These are phyloP conservation scores for Suillus luteus DNA, from an alignment of 768 basidiomycete genomes.

Conservation along the genomic window DNA sequence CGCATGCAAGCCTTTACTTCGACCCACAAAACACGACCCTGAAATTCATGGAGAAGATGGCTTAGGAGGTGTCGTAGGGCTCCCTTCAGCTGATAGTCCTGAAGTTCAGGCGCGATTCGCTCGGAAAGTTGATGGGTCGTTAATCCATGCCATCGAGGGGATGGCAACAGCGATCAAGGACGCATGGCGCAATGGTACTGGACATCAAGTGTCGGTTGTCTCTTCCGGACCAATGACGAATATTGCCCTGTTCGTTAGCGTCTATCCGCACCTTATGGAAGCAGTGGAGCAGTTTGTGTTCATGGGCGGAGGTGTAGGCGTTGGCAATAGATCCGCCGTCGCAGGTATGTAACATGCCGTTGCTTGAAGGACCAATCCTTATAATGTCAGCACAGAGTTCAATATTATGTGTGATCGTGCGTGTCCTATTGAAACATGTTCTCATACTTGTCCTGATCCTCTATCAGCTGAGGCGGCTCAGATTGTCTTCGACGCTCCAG, in stretches of 20 bases:
- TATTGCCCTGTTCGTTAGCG: constrained; percentile 63
- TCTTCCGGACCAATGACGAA: constrained; percentile 89
- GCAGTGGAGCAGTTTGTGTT: constrained; percentile 56
- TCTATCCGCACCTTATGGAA: constrained; percentile 54
- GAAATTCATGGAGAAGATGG: constrained; percentile 86
- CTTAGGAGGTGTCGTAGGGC: constrained; percentile 80
- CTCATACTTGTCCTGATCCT: constrained; percentile 1
- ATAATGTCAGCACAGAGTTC: constrained; percentile 51
- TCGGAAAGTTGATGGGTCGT: constrained; percentile 40
- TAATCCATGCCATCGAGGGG: constrained; percentile 64
- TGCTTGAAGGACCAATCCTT: neutral
- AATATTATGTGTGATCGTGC: constrained; percentile 82
- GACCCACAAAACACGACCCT: constrained; percentile 61
- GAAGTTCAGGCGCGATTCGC: constrained; percentile 54
- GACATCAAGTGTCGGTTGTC: constrained; percentile 64
- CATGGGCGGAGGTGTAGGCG: constrained; percentile 90
- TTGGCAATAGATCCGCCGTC: constrained; percentile 78
- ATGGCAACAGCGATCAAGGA: constrained; percentile 58
- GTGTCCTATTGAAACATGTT: constrained; percentile 26
- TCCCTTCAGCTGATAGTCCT: constrained; percentile 52
- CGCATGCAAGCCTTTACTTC: constrained; percentile 67
- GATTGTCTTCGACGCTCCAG: constrained; percentile 73
- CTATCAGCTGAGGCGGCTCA: constrained; percentile 74
- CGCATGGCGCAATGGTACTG: constrained; percentile 59
- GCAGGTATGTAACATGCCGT: constrained; percentile 48